phyloP scores from a whole-genome alignment of 306 rosid species.

The peach (Prunus persica) region Prunus_persica_NCBIv2 NC_034012.1:2153001-2153500 shows the following conservation, averaged over 20 bases:
- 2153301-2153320: not conserved
- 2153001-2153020: not conserved
- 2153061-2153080: not conserved
- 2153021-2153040: not conserved
- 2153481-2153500: not conserved
- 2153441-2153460: not conserved
- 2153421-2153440: not conserved
- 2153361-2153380: not conserved
- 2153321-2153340: not conserved
- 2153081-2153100: slow-evolving; percentile 44
- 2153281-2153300: not conserved
- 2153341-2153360: not conserved
- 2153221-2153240: not conserved
- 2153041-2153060: not conserved
- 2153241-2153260: slow-evolving; percentile 9
- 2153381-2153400: not conserved
- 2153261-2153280: not conserved
- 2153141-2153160: slow-evolving; percentile 93
- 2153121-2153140: slow-evolving; percentile 70
- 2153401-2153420: not conserved
- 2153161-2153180: slow-evolving; percentile 99
- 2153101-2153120: slow-evolving; percentile 98
- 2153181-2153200: slow-evolving; percentile 85
- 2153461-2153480: not conserved
- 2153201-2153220: slow-evolving; percentile 72